Base-by-base conservation (phyloP, 2,329 filamentous ascomycete species). In the Venturia effusa region DNA sequence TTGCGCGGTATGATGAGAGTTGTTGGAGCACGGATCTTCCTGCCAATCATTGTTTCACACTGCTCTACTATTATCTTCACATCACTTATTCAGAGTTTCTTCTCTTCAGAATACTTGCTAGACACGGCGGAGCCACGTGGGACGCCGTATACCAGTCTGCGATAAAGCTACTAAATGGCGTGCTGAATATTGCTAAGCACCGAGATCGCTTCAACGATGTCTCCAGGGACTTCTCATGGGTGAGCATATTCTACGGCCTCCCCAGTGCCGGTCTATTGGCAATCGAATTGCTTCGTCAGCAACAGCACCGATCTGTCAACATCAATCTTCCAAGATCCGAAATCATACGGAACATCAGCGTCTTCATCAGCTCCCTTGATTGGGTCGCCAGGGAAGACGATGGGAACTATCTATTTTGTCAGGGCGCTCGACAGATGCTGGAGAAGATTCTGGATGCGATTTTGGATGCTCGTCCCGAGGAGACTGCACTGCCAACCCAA, bases 391-490 rank as follows among this genome's bases (percentile, higher is more conserved):
- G 70, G 15, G 73, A 73, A 3, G 74, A 74, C 27, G 74, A 73
- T 40, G 74, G 76, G 5, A 76, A 75, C n/a, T 75, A 72, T 40
- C 70, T 69, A 3, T 75, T 76, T 45, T 78, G 75, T 66, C 71
- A 75, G n/a, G 74, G 78, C 55, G 77, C 75, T 4, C 70, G 71
- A 10, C 71, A 69, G 48, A 75, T 78, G 13, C 63, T 80, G 40
- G 76, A 76, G 67, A 71, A 72, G 57, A 74, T 79, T 7, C 69
- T 80, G 19, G 77, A 80, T 64, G 74, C 75, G 63, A 76, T 80
- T 19, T 37, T 64, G 22, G 54, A 59, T 55, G 37, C 37, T 51
- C 61, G 51, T 39, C 61, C 61, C 19, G 61, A 37, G 10, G 34
- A 45, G 40, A 27, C 61, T 34, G 61, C 41, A 19, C 45, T 27